Percentiles rank a stretch among this genome's conserved stretches.
phyloP scores from a whole-genome alignment of 2,329 filamentous ascomycete species.

The Verticillium zaregamsianum region DNA sequence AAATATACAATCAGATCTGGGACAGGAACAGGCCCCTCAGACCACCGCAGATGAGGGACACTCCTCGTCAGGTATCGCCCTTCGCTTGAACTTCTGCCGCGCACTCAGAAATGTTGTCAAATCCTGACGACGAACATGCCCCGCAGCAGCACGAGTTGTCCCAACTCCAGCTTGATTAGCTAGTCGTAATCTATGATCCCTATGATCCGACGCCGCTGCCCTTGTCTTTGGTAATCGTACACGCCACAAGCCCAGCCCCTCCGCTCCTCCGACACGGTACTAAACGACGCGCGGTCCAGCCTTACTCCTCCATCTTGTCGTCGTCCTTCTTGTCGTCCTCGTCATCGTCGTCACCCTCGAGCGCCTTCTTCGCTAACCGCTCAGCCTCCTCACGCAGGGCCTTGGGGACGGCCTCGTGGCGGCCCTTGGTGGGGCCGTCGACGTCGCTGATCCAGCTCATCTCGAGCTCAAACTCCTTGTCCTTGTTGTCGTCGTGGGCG shows the following conservation, averaged over 20 bases:
- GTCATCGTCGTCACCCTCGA: slow-evolving; percentile 83
- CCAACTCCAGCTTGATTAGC: background rate
- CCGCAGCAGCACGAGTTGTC: background rate
- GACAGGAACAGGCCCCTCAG: no score
- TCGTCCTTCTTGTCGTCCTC: slow-evolving; percentile 55
- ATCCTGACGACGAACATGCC: no score
- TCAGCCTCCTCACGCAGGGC: slow-evolving; percentile 88
- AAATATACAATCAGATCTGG: no score
- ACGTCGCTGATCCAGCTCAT: slow-evolving; percentile 95
- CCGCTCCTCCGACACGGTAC: background rate
- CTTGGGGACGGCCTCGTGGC: slow-evolving; percentile 90
- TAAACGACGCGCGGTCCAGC: background rate
- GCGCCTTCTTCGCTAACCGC: slow-evolving; percentile 81
- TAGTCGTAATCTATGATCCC: background rate
- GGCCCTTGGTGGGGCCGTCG: slow-evolving; percentile 85
- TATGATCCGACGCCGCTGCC: slow-evolving; percentile 2
- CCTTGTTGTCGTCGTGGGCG: slow-evolving; percentile 97
- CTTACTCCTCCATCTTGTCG: slow-evolving; percentile 88
- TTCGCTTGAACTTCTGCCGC: no score
- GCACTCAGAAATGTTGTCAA: no score
- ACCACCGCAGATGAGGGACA: no score
- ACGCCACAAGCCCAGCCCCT: background rate
- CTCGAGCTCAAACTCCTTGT: slow-evolving; percentile 99
- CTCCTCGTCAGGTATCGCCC: no score
- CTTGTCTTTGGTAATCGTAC: slow-evolving; percentile 2